Base-by-base conservation (phyloP, 2,329 filamentous ascomycete species). In the Penicillium olsonii region DNA sequence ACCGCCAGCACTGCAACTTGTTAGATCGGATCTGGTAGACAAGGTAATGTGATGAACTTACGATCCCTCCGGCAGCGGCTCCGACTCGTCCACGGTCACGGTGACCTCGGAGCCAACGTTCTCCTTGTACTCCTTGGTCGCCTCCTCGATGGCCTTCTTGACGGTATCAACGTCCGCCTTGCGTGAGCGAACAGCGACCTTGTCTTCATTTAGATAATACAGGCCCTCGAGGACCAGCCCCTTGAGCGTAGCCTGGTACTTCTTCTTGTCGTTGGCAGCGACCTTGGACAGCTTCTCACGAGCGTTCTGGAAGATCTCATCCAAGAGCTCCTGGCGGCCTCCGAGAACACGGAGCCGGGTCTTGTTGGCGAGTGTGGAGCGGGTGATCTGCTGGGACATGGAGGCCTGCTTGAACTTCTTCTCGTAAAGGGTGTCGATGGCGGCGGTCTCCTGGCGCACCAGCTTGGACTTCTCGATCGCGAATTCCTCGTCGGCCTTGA, bases 381-480 rank as follows among this genome's bases (percentile, higher is more conserved):
- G 89, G 58, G 92, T 95, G 78, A 97, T 97, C 79, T 99, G 94
- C 82, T 97, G 94, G 56, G 90, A 92, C 90, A 97, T 95, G 79
- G 88, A 84, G 66, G 94, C 92, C 77, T 95, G 89, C 82, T 96
- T 99, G 84, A 95, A 95, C 80, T 97, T 97, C 85, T 96, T 97
- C 78, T 92, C 89, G 83, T 96, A 99, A 64, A 87, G 79, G 60
- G 81, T 80, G 78, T 99, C 94, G 79, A 99, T 97, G 74, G 90
- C 78, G 68, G 90, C 84, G 45, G 89, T 96, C 78, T 97, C 94
- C 76, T 95, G 87, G 71, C 90, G 92, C 65, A 97, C 94, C 42
- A 99, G 89, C 81, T 96, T 96, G 66, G 92, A 94, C 79, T 99
- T 99, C 73, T 99, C 94, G 71, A 96, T 97, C 71, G 90, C 89